These are phyloP conservation scores for Botrytis galanthina DNA, from an alignment of 2,329 filamentous ascomycete genomes.

Conservation along the genomic window DNA sequence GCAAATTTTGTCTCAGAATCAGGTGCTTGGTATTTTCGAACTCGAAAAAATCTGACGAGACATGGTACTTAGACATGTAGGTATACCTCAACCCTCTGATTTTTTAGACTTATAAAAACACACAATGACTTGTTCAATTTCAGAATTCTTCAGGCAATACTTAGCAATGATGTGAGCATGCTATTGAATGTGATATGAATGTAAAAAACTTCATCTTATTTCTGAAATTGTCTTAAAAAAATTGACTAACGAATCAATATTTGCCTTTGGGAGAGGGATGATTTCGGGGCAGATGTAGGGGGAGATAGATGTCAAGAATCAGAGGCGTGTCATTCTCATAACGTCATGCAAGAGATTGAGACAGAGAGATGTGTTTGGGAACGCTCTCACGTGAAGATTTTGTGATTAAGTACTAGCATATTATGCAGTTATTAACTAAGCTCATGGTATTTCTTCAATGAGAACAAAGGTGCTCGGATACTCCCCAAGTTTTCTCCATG, in stretches of 20 bases:
- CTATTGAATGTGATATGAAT: not conserved
- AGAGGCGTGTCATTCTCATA: not conserved
- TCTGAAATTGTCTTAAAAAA: not conserved
- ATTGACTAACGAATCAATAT: not conserved
- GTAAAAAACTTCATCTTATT: not conserved
- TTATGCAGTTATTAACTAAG: not conserved
- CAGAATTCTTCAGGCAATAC: not conserved
- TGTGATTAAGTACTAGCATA: not conserved
- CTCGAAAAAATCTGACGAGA: rapidly evolving
- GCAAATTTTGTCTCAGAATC: not conserved
- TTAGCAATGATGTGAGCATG: too few relatives aligned
- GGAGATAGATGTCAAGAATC: not conserved
- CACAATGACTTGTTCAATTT: too few relatives aligned
- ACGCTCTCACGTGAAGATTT: not conserved
- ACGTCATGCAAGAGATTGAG: not conserved
- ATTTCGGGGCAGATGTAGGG: not conserved
- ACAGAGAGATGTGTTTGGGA: rapidly evolving
- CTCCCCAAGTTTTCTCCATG: not conserved
- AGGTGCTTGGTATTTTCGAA: not conserved
- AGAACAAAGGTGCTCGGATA: not conserved
- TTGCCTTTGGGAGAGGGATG: not conserved
- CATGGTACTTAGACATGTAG: not conserved
- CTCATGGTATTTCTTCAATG: not conserved
- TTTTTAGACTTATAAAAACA: too few relatives aligned
- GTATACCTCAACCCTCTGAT: too few relatives aligned